Conservation (phyloP, 2,329 filamentous ascomycete species). For the Aspergillus pseudoglaucus region DNA sequence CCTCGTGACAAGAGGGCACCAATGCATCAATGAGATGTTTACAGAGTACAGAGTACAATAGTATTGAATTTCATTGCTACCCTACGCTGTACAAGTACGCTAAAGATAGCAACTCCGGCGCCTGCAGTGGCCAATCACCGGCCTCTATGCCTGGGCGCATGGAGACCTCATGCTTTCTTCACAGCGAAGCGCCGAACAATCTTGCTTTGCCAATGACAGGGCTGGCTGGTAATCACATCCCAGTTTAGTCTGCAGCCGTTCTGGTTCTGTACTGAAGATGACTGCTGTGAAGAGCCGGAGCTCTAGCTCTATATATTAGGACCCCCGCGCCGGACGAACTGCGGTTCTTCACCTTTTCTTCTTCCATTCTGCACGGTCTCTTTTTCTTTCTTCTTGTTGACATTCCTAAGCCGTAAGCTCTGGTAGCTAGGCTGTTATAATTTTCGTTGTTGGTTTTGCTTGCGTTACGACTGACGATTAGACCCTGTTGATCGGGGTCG, state of each 20-base stretch:
- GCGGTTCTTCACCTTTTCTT: conserved; percentile 19
- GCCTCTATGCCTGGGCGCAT: too few relatives aligned
- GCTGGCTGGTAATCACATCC: conserved; percentile 3
- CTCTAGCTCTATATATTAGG: conserved; percentile 25
- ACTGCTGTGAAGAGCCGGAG: conserved; percentile 9
- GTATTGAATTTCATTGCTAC: too few relatives aligned
- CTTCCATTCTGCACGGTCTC: conserved; percentile 16
- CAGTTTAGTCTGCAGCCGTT: background rate
- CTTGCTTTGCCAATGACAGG: too few relatives aligned
- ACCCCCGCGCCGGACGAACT: conserved; percentile 15
- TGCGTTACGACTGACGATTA: conserved; percentile 8
- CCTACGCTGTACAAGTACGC: too few relatives aligned
- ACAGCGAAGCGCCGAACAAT: too few relatives aligned
- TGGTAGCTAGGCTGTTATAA: conserved; percentile 27
- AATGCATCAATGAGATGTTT: too few relatives aligned
- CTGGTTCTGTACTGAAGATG: background rate
- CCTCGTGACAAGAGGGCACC: background rate
- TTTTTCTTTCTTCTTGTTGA: conserved; percentile 14
- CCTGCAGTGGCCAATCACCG: too few relatives aligned
- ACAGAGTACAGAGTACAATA: too few relatives aligned
- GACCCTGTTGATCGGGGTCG: conserved; percentile 29
- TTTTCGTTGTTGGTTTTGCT: conserved; percentile 16
- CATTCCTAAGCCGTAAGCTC: conserved; percentile 22
- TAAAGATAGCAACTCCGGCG: too few relatives aligned
- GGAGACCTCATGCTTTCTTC: too few relatives aligned